These are phyloP conservation scores for Termitomyces sp. DNA, from an alignment of 768 basidiomycete species.

Conservation along the genomic window DNA sequence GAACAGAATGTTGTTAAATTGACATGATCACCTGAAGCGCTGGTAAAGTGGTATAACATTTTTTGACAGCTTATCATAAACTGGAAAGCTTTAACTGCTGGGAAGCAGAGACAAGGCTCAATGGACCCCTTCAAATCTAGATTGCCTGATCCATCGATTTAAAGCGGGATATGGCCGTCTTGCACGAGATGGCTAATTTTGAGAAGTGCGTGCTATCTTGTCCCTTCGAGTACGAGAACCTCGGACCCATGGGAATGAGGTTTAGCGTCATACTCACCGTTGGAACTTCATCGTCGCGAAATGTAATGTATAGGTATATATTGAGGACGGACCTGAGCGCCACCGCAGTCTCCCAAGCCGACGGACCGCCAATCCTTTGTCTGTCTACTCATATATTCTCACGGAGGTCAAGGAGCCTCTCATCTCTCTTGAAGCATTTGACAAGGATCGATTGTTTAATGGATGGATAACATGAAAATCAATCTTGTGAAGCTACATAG, in stretches of 20 bases:
- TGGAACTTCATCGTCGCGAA: not conserved
- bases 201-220: not conserved
- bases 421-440: not conserved
- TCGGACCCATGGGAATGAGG: not conserved
- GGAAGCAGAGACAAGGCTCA: not conserved
- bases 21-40: not conserved
- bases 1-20: not conserved
- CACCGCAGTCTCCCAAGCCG: not conserved
- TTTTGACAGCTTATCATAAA: slow-evolving; percentile 2
- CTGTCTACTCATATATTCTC: not conserved
- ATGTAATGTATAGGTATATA: not conserved
- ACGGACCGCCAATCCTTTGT: too few relatives aligned
- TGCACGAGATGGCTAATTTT: not conserved
- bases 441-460: not conserved
- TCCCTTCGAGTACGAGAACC: not conserved
- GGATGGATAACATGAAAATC: not conserved
- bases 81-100: not conserved
- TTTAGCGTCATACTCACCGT: not conserved
- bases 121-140: not conserved
- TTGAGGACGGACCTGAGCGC: not conserved
- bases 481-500: not conserved
- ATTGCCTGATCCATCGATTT: not conserved
- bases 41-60: not conserved
- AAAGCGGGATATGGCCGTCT: not conserved
- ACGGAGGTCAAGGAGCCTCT: not conserved